Percentiles rank a stretch among this genome's conserved stretches.
Conservation (phyloP, 345 rosid species). For the Citrus inodora region DNA sequence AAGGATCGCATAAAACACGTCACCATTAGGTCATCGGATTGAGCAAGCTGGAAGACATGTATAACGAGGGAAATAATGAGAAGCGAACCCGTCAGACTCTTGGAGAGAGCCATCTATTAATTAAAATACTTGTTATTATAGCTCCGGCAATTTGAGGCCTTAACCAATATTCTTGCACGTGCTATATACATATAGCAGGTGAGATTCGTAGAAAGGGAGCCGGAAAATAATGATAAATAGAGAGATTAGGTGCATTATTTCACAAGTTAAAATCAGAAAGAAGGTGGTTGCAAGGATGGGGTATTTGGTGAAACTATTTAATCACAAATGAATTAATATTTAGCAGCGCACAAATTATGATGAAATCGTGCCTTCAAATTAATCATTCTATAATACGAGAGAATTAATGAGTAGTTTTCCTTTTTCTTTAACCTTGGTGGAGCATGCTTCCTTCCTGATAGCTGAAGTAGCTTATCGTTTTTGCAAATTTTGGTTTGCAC, state of each 20-base stretch:
- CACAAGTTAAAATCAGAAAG: background rate
- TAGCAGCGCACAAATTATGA: background rate
- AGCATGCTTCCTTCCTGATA: background rate
- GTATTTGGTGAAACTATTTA: background rate
- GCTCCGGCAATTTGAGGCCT: background rate
- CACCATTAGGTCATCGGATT: background rate
- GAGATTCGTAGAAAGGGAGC: background rate
- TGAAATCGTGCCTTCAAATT: background rate
- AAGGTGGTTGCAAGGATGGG: background rate
- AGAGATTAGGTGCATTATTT: background rate
- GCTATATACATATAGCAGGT: background rate
- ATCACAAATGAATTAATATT: background rate
- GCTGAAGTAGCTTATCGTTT: background rate
- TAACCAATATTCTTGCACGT: background rate
- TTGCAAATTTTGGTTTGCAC: background rate
- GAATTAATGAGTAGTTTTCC: background rate
- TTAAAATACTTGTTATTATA: too few species aligned
- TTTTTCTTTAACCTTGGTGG: background rate
- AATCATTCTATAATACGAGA: background rate
- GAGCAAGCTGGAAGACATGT: background rate
- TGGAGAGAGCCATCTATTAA: conserved; percentile 6
- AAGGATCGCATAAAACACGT: background rate
- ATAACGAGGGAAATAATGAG: background rate
- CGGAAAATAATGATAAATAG: too few species aligned
- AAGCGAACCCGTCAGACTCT: background rate